Evolutionary conservation across 345 rosid species (phyloP).

Genomic region (Moricandia arvensis): DNA sequence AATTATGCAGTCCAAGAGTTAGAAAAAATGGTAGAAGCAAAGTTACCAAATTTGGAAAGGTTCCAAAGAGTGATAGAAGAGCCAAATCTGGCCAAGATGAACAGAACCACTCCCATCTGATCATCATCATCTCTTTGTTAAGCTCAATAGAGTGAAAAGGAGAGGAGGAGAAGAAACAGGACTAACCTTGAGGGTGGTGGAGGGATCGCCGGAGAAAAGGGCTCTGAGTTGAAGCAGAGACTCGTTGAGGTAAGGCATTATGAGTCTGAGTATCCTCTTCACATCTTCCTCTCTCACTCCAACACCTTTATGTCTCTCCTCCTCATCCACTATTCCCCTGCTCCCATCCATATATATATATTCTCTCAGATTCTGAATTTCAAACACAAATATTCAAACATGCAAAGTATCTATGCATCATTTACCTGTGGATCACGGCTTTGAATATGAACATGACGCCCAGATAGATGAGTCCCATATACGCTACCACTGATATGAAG

Average conservation of each 20-base stretch:
- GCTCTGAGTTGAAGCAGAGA: conserved; percentile 61
- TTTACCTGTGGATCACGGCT: conserved; percentile 65
- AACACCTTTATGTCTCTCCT: conserved; percentile 44
- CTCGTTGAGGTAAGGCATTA: conserved; percentile 83
- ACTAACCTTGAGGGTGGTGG: conserved; percentile 84
- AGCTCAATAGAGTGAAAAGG: not conserved
- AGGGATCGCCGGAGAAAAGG: conserved; percentile 88
- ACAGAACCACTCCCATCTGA: conserved; percentile 86
- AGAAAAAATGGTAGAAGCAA: not conserved
- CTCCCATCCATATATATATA: not conserved
- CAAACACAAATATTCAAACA: conserved; percentile 16
- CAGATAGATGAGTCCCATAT: conserved; percentile 72
- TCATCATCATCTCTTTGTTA: not conserved
- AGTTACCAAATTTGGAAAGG: conserved; percentile 76
- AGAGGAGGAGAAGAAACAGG: not conserved
- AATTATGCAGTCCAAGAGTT: not conserved
- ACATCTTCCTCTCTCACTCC: conserved; percentile 78
- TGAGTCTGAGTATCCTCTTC: conserved; percentile 56
- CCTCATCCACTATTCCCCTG: conserved; percentile 57
- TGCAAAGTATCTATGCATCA: not conserved
- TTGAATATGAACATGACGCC: conserved; percentile 69
- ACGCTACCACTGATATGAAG: conserved; percentile 75
- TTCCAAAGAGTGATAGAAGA: conserved; percentile 86
- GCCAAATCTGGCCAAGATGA: conserved; percentile 77
- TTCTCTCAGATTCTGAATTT: not conserved